Percentiles rank a stretch among this genome's conserved stretches.
Conservation (phyloP, 2,329 filamentous ascomycete genomes). For the Berkeleyomyces rouxiae region DNA sequence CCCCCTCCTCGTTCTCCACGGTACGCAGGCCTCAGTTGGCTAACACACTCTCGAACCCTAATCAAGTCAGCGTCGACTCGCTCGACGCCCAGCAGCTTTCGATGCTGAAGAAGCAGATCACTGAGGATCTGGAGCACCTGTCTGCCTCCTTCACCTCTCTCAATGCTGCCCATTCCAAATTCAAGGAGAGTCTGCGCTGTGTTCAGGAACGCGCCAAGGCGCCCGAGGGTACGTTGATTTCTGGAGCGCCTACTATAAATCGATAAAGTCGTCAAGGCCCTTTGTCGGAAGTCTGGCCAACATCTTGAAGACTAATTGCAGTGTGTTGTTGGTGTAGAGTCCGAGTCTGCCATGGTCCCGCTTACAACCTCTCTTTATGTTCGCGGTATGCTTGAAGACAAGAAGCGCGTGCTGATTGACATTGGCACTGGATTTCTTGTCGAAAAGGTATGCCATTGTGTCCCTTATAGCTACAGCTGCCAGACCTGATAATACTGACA, state of each 20-base stretch:
- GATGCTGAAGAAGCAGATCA: conserved; percentile 87
- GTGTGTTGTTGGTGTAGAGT: conserved; percentile 16
- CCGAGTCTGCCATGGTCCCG: conserved; percentile 64
- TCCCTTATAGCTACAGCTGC: background rate
- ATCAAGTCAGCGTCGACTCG: conserved; percentile 44
- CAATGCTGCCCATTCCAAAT: conserved; percentile 77
- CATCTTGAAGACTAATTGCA: background rate
- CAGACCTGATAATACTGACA: background rate
- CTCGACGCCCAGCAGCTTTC: conserved; percentile 75
- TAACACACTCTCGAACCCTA: background rate
- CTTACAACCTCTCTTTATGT: conserved; percentile 92
- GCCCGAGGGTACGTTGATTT: background rate
- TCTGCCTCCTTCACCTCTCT: conserved; percentile 81
- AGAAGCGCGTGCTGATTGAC: conserved; percentile 71
- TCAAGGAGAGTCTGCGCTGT: conserved; percentile 72
- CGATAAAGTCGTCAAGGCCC: too few species aligned
- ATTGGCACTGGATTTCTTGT: conserved; percentile 89
- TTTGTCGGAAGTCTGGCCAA: too few species aligned
- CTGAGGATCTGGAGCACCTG: conserved; percentile 89
- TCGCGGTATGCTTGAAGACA: conserved; percentile 58
- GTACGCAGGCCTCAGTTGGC: background rate
- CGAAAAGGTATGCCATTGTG: conserved; percentile 50
- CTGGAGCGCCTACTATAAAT: too few species aligned
- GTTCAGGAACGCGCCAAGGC: conserved; percentile 35
- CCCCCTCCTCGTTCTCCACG: background rate